Base-by-base conservation (phyloP, 1,284 basidiomycete genomes). In the Ceratobasidium sp. region DNA sequence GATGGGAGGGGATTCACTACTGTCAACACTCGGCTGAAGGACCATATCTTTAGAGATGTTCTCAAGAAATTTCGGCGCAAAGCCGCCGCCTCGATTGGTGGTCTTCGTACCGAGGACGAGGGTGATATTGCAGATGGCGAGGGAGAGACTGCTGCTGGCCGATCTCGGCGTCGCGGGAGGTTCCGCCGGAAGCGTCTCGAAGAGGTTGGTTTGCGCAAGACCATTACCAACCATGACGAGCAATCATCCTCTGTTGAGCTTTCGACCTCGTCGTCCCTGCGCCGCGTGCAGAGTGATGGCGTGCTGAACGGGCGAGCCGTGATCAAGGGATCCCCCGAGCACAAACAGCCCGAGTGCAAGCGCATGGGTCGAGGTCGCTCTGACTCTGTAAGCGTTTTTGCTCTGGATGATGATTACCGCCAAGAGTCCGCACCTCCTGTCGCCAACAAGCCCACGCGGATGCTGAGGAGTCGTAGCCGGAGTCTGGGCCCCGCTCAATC, bases 11-110 rank as follows among this genome's bases (percentile, higher is more conserved):
- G 96, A 0, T 94, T 92, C 16, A 97, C 96, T 1, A 88, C 90
- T 55, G 95, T 97, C 71, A 97, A 98, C 80, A 94, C 92, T 50
- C 92, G 89, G 79, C 83, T 98, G 73, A 96, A 95, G 81, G 94
- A 97, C 78, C 94, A 96, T 76, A 93, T 98, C 55, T 96, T 98
- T 79, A 91, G 88, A 71, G 92, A 92, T 14, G 89, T 97, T 36
- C 83, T 97, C 73, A 87, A 89, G 57, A 85, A 89, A 36, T 87
- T 94, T 72, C 84, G 84, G 34, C 86, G 86, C 70, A 85, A 85
- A 52, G 84, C 82, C 32, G 48, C 57, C 41, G 55, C 39, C 16
- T 57, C 64, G 21, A 43, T 71, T 36, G 43, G 60, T 50, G 32
- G 71, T 28, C 50, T 34, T 52, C 41, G 73, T 41, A 72, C 74